Conservation (phyloP, 768 basidiomycete species). For the Auricularia cornea region DNA sequence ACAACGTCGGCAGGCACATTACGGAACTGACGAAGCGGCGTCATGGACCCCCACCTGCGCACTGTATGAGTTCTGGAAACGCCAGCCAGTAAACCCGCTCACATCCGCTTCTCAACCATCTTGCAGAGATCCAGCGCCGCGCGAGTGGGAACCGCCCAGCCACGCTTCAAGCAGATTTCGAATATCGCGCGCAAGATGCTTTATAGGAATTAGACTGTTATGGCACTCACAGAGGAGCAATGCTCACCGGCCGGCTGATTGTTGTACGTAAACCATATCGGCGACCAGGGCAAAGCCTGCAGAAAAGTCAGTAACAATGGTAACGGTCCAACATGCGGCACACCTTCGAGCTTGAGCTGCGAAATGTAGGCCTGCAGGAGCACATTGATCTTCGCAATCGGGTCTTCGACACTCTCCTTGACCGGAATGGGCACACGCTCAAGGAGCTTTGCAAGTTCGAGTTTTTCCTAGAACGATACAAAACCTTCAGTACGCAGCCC, state of each 20-base stretch:
- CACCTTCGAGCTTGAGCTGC: constrained; percentile 82
- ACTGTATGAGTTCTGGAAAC: constrained; percentile 5
- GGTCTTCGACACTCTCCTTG: constrained; percentile 94
- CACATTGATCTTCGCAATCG: constrained; percentile 95
- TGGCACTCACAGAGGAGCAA: not conserved
- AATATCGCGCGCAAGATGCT: constrained; percentile 94
- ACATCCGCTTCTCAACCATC: constrained; percentile 88
- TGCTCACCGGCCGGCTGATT: constrained; percentile 82
- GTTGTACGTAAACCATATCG: constrained; percentile 94
- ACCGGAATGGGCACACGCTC: constrained; percentile 96
- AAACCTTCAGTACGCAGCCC: not conserved
- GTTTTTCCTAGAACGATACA: constrained; percentile 63
- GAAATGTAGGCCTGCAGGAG: constrained; percentile 92
- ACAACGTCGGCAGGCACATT: constrained; percentile 79
- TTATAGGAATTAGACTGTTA: not conserved
- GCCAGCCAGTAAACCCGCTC: constrained; percentile 18
- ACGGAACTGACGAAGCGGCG: constrained; percentile 92
- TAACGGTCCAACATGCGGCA: constrained; percentile 4
- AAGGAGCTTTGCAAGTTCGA: constrained; percentile 81
- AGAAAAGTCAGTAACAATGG: constrained; percentile 1
- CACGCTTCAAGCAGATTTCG: constrained; percentile 94
- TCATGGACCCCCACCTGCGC: constrained; percentile 93
- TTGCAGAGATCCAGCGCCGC: constrained; percentile 91
- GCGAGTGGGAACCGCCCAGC: constrained; percentile 94
- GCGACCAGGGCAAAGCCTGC: constrained; percentile 76